Base-by-base conservation (phyloP, 2,329 filamentous ascomycete species). In the Ceratocystis variospora region DNA sequence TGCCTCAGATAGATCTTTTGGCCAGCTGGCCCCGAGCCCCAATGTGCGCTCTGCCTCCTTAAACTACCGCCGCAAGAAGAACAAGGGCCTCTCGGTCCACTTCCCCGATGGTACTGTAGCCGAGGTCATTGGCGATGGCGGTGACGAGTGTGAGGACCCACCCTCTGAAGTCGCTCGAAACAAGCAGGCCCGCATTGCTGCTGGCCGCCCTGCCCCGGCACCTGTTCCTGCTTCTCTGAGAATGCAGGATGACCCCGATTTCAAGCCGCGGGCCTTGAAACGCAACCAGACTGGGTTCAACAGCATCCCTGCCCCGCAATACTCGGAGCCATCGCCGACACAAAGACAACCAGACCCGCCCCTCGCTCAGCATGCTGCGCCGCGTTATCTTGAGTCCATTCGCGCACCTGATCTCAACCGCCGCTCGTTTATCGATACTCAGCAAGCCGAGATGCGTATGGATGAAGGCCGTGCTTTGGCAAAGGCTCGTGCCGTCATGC, bases 51-150 rank as follows among this genome's bases (percentile, higher is more conserved):
- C 73, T 7, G 55, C 48, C 5, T 57, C 64, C 41, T 55, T 37
- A 6, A 62, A 15, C 63, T 75, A 73, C 71, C 80, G 77, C 69
- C 77, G 76, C 25, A 76, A 76, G 28, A 78, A 76, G 63, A 83
- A 81, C 72, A 89, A 89, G 74, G 87, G 87, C 8, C 78, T 94
- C 68, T 78, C 78, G 3, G 92, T 96, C 45, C 83, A 80, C 66
- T 96, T 96, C 72, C 82, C 81, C 64, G 84, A 89, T 70, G 81
- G 81, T 8, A 79, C 81, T 65, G 10, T 57, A 8, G 91, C 92
- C 5, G 87, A 90, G 61, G 76, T 96, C 69, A 96, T 97, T 72
- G 93, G 93, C 61, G 87, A 93, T 75, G 93, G 93, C 67, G 93
- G 93, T 44, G 93, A 96, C 72, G 91, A 96, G 74, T 87, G 88